These are phyloP conservation scores for Globisporangium splendens DNA, from an alignment of 352 stramenopile species.

Conservation along the genomic window DNA sequence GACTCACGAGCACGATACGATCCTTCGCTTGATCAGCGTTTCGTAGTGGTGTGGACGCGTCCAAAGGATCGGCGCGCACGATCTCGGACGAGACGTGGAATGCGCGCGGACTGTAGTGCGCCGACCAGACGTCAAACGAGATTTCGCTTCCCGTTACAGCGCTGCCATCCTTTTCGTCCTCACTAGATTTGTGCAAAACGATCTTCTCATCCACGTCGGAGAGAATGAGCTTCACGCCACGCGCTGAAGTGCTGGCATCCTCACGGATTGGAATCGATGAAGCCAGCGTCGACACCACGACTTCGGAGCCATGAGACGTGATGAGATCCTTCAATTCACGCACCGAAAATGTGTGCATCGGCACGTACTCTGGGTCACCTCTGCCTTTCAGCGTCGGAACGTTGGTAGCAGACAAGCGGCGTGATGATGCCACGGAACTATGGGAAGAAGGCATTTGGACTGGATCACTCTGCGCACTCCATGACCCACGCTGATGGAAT, in stretches of 20 bases:
- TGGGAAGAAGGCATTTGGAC: constrained; percentile 13
- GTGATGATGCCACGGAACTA: neutral
- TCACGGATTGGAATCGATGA: too few species aligned
- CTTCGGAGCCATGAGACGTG: neutral
- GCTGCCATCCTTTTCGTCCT: neutral
- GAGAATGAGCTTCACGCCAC: constrained; percentile 28
- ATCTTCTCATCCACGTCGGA: constrained; percentile 58
- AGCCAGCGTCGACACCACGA: constrained; percentile 4
- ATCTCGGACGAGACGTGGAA: constrained; percentile 72
- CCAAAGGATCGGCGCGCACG: constrained; percentile 54
- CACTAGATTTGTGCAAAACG: neutral
- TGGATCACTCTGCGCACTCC: constrained; percentile 40
- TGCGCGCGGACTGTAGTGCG: constrained; percentile 57
- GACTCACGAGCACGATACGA: constrained; percentile 51
- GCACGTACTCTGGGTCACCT: constrained; percentile 40
- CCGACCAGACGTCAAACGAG: constrained; percentile 54
- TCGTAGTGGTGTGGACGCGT: constrained; percentile 44
- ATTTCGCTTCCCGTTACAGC: constrained; percentile 5
- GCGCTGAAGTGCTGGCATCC: too few species aligned
- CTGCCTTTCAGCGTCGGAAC: constrained; percentile 45
- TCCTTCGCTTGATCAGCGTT: constrained; percentile 53
- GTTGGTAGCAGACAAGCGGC: constrained; percentile 4
- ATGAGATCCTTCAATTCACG: constrained; percentile 7
- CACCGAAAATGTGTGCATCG: constrained; percentile 20
- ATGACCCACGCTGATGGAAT: constrained; percentile 46